Percentiles rank a stretch among this genome's conserved stretches.
These are phyloP conservation scores for Moniliophthora roreri DNA, from an alignment of 1,284 basidiomycete genomes.

Conservation along the genomic window DNA sequence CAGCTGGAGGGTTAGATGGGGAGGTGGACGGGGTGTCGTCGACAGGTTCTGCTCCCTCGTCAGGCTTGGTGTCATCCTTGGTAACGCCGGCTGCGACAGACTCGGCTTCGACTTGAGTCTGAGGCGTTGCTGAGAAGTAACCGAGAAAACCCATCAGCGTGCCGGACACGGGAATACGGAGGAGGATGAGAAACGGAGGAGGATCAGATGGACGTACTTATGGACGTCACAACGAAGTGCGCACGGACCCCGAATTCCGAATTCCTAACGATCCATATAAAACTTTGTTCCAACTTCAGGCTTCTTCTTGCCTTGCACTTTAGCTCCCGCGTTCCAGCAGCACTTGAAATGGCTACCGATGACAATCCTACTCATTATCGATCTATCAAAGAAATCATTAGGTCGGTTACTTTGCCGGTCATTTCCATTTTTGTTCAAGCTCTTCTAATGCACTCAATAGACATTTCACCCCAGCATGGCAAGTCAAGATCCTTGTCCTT, in stretches of 20 bases:
- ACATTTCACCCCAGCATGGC: constrained; percentile 17
- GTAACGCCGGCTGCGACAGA: constrained; percentile 3
- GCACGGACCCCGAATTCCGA: neutral
- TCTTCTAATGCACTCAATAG: constrained; percentile 4
- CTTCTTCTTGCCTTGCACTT: neutral
- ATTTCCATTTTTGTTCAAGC: constrained; percentile 1
- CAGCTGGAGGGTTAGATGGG: neutral
- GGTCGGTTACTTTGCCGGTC: constrained; percentile 9
- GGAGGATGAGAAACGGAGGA: no score
- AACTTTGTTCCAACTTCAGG: neutral
- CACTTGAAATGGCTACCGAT: constrained; percentile 10
- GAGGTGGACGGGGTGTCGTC: neutral
- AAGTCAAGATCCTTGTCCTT: neutral
- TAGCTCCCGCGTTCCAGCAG: neutral
- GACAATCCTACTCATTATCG: neutral
- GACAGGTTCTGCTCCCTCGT: neutral
- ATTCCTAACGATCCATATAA: no score
- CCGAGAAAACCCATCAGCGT: constrained; percentile 16
- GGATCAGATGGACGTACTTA: no score
- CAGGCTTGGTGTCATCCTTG: neutral
- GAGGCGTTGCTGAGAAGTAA: constrained; percentile 12
- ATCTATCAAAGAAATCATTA: constrained; percentile 15
- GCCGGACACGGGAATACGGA: constrained; percentile 2
- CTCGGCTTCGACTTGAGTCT: neutral
- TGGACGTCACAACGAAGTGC: no score